Evolutionary conservation across 495 filamentous ascomycete species (phyloP), one percentile per base, ranked within the genome.

Genomic region (Hypoxylon rickii): DNA sequence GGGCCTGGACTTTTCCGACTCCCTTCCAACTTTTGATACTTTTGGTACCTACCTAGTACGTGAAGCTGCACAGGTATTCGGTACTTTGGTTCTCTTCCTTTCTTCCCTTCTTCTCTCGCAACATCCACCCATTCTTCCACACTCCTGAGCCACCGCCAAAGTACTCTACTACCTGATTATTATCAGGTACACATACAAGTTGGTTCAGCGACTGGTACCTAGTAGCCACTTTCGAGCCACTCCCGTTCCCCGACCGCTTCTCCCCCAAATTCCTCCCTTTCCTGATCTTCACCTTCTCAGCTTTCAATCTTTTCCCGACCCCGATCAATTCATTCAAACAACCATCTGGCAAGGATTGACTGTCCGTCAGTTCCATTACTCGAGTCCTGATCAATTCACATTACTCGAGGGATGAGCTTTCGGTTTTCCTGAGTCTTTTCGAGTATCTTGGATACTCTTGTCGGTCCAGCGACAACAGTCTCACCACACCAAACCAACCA

Each of bases 231-330:
- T 15, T 47, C 32, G 38, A 57, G 51, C 52, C 59, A 63, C 52
- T 63, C 52, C 59, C 47, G 52, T 57, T 57, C 52, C 59, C 59
- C 59, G 59, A 63, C 59, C 59, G 59, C 59, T 56, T 63, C 53
- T 54, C 53, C 59, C 59, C 48, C 59, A 49, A 63, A 63, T 49
- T 63, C 48, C 59, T 57, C 49, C 49, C 49, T 63, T 63, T 42
- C n/a, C 59, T 63, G 53, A 63, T 63, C 59, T 63, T 63, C 59
- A 57, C 48, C 52, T 62, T 52, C 51, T 61, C 39, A 40, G 39
- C 40, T 42, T 49, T 21, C 29, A 41, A 47, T 38, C 15, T 38
- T 54, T 49, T 51, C 53, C 46, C 58, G 26, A 36, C 44, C 49
- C 44, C 56, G 43, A 49, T 53, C 48, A 52, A 57, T 45, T 57